Evolutionary conservation across 495 filamentous ascomycete genomes (phyloP).

Genomic region (Penicillium verhagenii): DNA sequence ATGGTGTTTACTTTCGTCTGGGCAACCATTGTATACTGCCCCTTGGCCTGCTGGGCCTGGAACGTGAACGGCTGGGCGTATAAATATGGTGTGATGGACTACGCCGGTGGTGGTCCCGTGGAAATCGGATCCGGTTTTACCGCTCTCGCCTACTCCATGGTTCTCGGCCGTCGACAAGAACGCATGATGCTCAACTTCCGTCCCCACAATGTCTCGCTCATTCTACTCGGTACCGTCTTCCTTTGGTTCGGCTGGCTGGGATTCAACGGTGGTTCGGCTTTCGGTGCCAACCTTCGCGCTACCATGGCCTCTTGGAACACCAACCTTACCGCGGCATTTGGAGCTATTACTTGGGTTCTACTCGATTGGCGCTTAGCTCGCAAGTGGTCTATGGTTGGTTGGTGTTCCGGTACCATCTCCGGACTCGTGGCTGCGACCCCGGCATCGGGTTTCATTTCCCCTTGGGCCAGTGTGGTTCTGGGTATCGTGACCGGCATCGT

Average conservation of each 20-base stretch:
- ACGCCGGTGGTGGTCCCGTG: conserved; percentile 95
- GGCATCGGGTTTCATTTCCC: conserved; percentile 81
- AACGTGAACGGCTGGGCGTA: conserved; percentile 90
- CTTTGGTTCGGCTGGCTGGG: conserved; percentile 99
- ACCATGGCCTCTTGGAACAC: conserved; percentile 98
- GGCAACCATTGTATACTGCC: conserved; percentile 97
- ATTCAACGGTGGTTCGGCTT: conserved; percentile 97
- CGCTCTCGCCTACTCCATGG: conserved; percentile 91
- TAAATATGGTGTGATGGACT: conserved; percentile 92
- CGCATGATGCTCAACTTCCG: conserved; percentile 98
- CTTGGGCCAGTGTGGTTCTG: conserved; percentile 84
- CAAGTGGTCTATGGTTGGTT: conserved; percentile 99
- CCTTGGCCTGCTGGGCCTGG: conserved; percentile 94
- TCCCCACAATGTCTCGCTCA: conserved; percentile 97
- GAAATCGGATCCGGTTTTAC: conserved; percentile 94
- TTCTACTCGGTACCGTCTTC: conserved; percentile 90
- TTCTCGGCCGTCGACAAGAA: conserved; percentile 94
- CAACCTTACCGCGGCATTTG: conserved; percentile 88
- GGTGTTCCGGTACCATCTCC: conserved; percentile 93
- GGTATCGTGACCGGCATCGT: conserved; percentile 82
- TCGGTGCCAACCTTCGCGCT: conserved; percentile 93
- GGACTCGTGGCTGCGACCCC: conserved; percentile 91
- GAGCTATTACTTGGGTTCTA: conserved; percentile 81
- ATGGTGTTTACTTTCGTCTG: conserved; percentile 96
- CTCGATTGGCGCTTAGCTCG: conserved; percentile 92